A percentile compares a stretch with the other conserved stretches of the same genome.
phyloP scores from a whole-genome alignment of 148 eudicot species.

The Polygonum aviculare region DNA sequence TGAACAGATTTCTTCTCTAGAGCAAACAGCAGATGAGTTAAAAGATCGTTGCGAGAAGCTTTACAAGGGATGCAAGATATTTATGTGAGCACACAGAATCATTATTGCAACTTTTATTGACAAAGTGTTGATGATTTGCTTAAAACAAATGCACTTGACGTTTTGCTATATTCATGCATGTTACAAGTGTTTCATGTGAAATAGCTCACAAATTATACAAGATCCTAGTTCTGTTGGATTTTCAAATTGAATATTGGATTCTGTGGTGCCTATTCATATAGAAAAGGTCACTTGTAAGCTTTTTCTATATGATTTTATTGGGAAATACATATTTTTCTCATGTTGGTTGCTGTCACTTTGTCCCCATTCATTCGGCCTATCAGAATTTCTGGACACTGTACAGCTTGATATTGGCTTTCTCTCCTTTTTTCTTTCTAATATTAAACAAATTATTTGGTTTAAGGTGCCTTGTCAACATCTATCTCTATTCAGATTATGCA shows the following conservation, averaged over 20 bases:
- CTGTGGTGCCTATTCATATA: neutral
- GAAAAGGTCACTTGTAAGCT: neutral
- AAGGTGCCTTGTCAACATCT: neutral
- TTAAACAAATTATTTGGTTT: neutral
- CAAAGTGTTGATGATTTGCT: neutral
- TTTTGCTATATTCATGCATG: neutral
- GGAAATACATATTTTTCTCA: neutral
- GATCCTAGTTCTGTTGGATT: neutral
- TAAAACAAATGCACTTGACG: neutral
- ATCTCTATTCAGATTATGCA: neutral
- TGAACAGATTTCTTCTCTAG: conserved; percentile 44
- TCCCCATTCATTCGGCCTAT: neutral
- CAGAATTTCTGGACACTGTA: neutral
- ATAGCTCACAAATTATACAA: neutral
- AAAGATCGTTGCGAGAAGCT: conserved; percentile 79
- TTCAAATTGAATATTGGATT: neutral
- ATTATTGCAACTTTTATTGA: neutral
- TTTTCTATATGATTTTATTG: neutral
- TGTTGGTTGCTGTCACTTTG: neutral
- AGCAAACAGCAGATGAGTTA: conserved; percentile 66
- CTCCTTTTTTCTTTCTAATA: neutral
- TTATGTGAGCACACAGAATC: conserved; percentile 36
- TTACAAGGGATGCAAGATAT: conserved; percentile 67
- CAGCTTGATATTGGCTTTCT: neutral
- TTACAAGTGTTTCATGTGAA: neutral